Base-by-base conservation (phyloP, 805 yeast species). In the Komagataella ulmi region DNA sequence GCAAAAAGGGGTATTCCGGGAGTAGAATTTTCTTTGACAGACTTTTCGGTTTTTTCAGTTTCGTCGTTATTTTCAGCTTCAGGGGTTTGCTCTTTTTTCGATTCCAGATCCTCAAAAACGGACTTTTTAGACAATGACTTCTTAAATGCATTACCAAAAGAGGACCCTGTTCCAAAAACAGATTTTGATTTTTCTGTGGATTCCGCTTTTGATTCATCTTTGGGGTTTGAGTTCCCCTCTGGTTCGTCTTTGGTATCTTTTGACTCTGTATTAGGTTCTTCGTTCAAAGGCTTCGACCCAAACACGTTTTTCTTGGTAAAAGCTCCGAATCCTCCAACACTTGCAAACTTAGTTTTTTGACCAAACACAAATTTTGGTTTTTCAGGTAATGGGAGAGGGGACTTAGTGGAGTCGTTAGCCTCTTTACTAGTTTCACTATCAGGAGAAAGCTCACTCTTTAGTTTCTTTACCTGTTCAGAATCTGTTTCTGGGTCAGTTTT, bases 331-430 rank as follows among this genome's bases (percentile, higher is more conserved):
- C 72, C 71, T 30, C 62, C 62, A 48, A 68, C 61, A 1, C 70
- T 68, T 8, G 81, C 81, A 60, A 79, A 79, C 21, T 71, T 59
- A 0, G 82, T 71, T 2, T 74, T 61, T 1, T 79, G 66, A 7
- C 85, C 85, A 67, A 80, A 80, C 1, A 77, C 80, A 61, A 75
- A 77, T 56, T 71, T 73, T 19, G 79, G 74, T 51, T 64, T 61
- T 3, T 52, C 55, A n/a, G 46, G 44, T 49, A 53, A 30, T 10
- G 40, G 40, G 14, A n/a, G 40, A 30, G 40, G 40, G 4, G 40
- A 30, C 14, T 30, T 30, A 30, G 17, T n/a, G 44, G 24, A 17
- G 36, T 46, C 44, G 30, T 6, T 24, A 18, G 12, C 21, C 18
- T 51, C 52, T 44, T 48, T 51, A 19, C n/a, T 4, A n/a, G 19